A percentile compares a stretch with the other conserved stretches of the same genome.
These are phyloP conservation scores for Metschnikowia gelsemii DNA, from an alignment of 805 yeast species.

Conservation along the genomic window DNA sequence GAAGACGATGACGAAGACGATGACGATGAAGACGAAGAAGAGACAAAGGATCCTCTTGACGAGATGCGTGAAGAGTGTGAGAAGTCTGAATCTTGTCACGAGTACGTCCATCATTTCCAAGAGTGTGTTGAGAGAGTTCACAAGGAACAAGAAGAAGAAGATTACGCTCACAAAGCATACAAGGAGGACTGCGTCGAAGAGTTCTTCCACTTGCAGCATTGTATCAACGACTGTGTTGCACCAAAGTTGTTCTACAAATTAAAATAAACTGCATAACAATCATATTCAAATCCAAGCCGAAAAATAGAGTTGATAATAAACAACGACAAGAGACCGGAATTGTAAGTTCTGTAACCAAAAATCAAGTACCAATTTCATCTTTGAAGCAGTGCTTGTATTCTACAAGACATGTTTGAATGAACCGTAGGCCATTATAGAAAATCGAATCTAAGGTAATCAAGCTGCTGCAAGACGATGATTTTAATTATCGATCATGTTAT, in stretches of 20 bases:
- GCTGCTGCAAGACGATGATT: no score
- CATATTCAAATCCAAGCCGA: conserved; percentile 6
- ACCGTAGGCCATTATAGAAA: no score
- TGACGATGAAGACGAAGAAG: conserved; percentile 25
- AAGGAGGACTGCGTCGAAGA: conserved; percentile 99
- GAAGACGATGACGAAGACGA: conserved; percentile 65
- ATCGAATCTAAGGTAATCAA: no score
- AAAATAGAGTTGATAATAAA: conserved; percentile 18
- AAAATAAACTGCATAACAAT: conserved; percentile 49
- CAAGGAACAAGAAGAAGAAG: conserved; percentile 79
- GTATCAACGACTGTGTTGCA: conserved; percentile 86
- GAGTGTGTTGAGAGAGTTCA: conserved; percentile 96
- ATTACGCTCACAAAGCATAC: conserved; percentile 71
- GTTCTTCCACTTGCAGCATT: conserved; percentile 94
- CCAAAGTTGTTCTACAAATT: conserved; percentile 85
- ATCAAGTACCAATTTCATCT: no score
- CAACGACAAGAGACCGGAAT: conserved; percentile 7
- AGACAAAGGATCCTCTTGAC: conserved; percentile 19
- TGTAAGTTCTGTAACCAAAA: no score
- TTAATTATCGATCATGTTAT: no score
- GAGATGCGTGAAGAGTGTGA: conserved; percentile 56
- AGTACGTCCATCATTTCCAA: conserved; percentile 81
- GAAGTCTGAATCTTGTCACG: conserved; percentile 63
- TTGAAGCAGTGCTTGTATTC: no score
- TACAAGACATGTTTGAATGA: no score